These are phyloP conservation scores for Garcileccinum viscosum DNA, from an alignment of 1,284 basidiomycete species.

Conservation along the genomic window DNA sequence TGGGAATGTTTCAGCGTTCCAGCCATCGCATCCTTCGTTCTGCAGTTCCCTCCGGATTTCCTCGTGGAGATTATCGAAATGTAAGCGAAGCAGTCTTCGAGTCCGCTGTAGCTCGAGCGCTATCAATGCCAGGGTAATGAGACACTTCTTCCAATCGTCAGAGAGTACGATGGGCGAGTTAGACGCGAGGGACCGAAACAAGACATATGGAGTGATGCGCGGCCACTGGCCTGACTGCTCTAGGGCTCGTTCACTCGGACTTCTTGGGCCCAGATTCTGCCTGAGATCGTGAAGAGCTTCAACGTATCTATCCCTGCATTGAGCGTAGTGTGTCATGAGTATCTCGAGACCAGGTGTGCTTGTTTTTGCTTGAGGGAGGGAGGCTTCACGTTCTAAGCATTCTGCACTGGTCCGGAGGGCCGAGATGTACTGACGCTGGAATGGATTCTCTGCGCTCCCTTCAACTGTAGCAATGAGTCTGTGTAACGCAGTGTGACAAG, in stretches of 20 bases:
- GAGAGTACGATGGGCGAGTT: neutral
- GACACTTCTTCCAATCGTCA: neutral
- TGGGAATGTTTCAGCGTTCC: too few species aligned
- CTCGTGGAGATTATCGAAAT: too few species aligned
- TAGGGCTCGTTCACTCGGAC: constrained; percentile 29
- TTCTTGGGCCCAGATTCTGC: constrained; percentile 15
- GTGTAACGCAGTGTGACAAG: constrained; percentile 2
- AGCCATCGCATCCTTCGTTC: too few species aligned
- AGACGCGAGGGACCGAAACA: neutral
- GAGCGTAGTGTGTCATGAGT: constrained; percentile 12
- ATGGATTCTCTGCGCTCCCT: constrained; percentile 10
- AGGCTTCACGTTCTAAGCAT: constrained; percentile 16
- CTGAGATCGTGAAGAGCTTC: constrained; percentile 15
- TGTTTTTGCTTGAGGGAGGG: neutral
- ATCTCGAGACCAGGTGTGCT: constrained; percentile 8
- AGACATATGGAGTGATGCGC: neutral
- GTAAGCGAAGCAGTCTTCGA: too few species aligned
- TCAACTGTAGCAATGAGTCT: constrained; percentile 16
- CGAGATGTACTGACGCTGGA: constrained; percentile 21
- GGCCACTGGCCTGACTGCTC: constrained; percentile 35
- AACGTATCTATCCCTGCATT: constrained; percentile 6
- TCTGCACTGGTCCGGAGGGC: constrained; percentile 23
- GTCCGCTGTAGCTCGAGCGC: too few species aligned
- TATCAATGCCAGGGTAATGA: neutral
- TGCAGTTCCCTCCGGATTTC: too few species aligned